Conservation (phyloP, 2,329 filamentous ascomycete genomes). For the Helminthosporium solani region DNA sequence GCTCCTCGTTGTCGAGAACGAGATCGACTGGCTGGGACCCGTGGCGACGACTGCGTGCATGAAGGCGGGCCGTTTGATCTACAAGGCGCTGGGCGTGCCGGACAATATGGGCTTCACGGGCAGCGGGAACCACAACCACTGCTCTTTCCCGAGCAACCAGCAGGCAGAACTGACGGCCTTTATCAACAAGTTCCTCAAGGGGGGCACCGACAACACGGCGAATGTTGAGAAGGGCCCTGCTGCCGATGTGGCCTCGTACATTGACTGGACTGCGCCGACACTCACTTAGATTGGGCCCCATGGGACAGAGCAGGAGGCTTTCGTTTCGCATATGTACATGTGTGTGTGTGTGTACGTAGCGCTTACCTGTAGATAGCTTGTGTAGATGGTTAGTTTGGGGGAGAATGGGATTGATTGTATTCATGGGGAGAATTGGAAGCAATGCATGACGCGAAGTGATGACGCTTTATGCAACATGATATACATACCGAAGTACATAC, state of each 20-base stretch:
- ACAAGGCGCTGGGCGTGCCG: constrained; percentile 55
- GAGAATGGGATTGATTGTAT: constrained; percentile 14
- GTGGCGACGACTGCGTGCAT: constrained; percentile 60
- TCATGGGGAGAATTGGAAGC: background rate
- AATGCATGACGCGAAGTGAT: too few relatives aligned
- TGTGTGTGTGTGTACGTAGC: constrained; percentile 21
- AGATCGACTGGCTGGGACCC: constrained; percentile 60
- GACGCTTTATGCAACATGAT: too few relatives aligned
- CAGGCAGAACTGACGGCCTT: constrained; percentile 55
- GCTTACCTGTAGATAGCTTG: constrained; percentile 15
- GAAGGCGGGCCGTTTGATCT: constrained; percentile 56
- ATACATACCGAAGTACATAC: too few relatives aligned
- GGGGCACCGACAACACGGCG: constrained; percentile 29
- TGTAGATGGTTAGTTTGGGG: constrained; percentile 1
- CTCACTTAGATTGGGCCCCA: constrained; percentile 25
- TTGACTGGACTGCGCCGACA: constrained; percentile 41
- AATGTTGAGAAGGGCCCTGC: constrained; percentile 37
- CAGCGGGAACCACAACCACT: constrained; percentile 57
- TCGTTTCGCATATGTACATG: too few relatives aligned
- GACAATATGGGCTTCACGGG: constrained; percentile 61
- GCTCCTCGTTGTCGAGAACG: constrained; percentile 58
- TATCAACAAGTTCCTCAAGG: constrained; percentile 55
- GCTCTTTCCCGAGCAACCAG: constrained; percentile 56
- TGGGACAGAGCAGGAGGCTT: background rate
- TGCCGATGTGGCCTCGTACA: constrained; percentile 35